Conservation (phyloP, 1,284 basidiomycete genomes). For the Tilletia caries region DNA sequence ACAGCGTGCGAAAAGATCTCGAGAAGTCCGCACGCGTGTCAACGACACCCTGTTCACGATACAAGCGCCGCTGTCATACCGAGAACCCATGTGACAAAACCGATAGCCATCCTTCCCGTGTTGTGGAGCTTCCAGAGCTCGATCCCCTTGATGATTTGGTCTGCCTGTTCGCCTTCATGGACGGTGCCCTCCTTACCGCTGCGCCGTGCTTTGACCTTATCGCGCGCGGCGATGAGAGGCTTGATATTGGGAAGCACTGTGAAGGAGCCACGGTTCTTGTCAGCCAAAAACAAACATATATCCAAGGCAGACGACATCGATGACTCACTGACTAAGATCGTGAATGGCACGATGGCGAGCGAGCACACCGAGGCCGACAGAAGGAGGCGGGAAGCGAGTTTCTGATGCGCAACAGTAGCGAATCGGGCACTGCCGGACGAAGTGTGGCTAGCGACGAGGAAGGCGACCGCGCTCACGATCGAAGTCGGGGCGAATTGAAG, state of each 20-base stretch:
- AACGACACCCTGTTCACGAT: too few relatives aligned
- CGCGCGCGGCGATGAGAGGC: neutral
- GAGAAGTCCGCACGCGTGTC: too few relatives aligned
- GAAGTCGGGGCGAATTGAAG: neutral
- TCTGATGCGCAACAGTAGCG: neutral
- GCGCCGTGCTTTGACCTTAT: neutral
- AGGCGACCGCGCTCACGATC: neutral
- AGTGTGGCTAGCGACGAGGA: neutral
- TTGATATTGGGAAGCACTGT: conserved; percentile 5
- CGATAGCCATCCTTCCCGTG: neutral
- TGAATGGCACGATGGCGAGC: neutral
- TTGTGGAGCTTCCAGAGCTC: conserved; percentile 7
- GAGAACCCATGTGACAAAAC: neutral
- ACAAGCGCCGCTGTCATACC: neutral
- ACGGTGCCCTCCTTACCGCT: neutral
- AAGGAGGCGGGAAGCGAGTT: neutral
- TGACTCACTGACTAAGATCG: neutral
- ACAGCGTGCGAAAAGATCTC: too few relatives aligned
- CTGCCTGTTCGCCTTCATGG: neutral
- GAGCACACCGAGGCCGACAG: neutral
- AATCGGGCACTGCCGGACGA: neutral
- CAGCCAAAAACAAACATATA: neutral
- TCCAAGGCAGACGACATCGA: neutral
- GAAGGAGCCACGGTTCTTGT: neutral
- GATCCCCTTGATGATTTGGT: neutral